Evolutionary conservation across 169 alveolate genomes (phyloP).

Genomic region (Cryptosporidium meleagridis): DNA sequence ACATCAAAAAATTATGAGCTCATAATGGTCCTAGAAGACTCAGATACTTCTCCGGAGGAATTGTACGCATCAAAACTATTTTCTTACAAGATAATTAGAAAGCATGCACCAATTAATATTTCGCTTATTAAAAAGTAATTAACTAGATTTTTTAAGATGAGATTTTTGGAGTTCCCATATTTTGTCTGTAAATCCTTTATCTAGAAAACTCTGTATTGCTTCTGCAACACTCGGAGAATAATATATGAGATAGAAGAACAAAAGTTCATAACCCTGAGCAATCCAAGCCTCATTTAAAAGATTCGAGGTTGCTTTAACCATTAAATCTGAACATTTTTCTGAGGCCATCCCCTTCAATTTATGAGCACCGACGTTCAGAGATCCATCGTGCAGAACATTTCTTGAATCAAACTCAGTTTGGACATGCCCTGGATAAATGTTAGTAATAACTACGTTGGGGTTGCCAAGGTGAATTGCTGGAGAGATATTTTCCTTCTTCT

Average conservation of each 20-base stretch:
- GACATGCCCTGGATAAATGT: conserved; percentile 52
- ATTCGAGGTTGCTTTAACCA: conserved; percentile 41
- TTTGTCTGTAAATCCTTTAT: conserved; percentile 9
- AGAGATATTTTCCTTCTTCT: conserved; percentile 14
- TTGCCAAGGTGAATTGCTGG: background rate
- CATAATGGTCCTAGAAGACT: conserved; percentile 14
- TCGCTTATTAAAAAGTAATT: conserved; percentile 15
- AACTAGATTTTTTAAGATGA: conserved; percentile 32
- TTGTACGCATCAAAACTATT: conserved; percentile 28
- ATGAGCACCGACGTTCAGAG: background rate
- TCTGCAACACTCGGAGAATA: conserved; percentile 40
- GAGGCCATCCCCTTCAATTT: conserved; percentile 48
- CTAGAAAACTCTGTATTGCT: conserved; percentile 11
- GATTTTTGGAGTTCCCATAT: conserved; percentile 66
- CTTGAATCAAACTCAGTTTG: conserved; percentile 56
- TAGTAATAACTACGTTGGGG: conserved; percentile 55
- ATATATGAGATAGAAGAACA: conserved; percentile 28
- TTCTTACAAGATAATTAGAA: conserved; percentile 28
- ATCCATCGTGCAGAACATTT: conserved; percentile 29
- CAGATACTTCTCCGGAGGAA: conserved; percentile 67
- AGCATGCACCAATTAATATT: conserved; percentile 58
- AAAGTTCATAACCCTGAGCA: conserved; percentile 39
- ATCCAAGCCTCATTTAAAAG: conserved; percentile 56
- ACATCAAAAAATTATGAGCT: background rate
- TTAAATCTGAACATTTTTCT: conserved; percentile 47